These are phyloP conservation scores for Vitis rupestris DNA, from an alignment of 164 flowering plant species.

Conservation along the genomic window DNA sequence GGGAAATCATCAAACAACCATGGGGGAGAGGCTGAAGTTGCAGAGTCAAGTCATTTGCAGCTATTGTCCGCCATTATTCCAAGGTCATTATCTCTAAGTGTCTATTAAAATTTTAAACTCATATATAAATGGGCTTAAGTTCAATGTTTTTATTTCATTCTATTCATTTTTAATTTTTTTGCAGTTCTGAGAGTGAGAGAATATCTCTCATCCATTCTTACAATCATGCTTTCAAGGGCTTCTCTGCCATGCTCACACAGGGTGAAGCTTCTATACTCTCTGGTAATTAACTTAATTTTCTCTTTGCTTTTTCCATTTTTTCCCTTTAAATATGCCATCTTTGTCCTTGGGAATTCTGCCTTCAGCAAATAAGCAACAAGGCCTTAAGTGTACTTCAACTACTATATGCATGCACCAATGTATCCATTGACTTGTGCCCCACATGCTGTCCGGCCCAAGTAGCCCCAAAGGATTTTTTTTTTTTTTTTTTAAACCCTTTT, in stretches of 20 bases:
- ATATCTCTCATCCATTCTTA: slow-evolving; percentile 52
- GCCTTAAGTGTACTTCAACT: no score
- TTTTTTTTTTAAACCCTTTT: no score
- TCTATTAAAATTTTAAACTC: neutral
- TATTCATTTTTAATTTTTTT: neutral
- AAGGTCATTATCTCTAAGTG: slow-evolving; percentile 31
- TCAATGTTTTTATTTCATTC: neutral
- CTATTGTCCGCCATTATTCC: slow-evolving; percentile 60
- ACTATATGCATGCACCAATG: no score
- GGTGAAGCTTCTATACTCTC: slow-evolving; percentile 66
- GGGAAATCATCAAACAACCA: slow-evolving; percentile 44
- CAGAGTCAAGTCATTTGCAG: slow-evolving; percentile 45
- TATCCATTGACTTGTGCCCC: no score
- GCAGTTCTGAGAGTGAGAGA: slow-evolving; percentile 58
- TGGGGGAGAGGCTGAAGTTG: slow-evolving; percentile 25
- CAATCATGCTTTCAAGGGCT: slow-evolving; percentile 70
- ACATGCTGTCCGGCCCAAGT: no score
- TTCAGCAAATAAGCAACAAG: no score
- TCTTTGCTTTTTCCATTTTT: neutral
- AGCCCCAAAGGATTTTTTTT: no score
- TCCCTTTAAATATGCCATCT: neutral
- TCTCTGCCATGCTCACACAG: slow-evolving; percentile 82
- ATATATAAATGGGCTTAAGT: neutral
- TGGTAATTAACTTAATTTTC: slow-evolving; percentile 29
- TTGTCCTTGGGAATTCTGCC: neutral